Evolutionary conservation across 208 protist genomes (phyloP).

Genomic region (Cochliopodium minus): DNA sequence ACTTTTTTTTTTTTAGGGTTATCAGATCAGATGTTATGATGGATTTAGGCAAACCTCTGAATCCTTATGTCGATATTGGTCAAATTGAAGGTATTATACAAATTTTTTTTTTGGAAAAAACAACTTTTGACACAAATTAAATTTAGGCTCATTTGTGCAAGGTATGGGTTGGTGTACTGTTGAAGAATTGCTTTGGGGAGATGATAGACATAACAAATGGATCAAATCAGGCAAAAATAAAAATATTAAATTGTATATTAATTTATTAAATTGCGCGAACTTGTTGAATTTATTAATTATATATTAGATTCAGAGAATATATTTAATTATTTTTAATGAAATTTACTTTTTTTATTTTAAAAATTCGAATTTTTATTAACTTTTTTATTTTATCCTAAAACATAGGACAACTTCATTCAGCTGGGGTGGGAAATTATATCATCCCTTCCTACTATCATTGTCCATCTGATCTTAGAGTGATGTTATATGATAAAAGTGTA

Average conservation of each 20-base stretch:
- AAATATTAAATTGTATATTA: too few species aligned
- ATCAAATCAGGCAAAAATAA: background rate
- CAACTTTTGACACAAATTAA: too few species aligned
- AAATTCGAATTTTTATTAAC: too few species aligned
- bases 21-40: constrained; percentile 35
- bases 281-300: too few species aligned
- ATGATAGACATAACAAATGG: background rate
- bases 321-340: too few species aligned
- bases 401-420: background rate
- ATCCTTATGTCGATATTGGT: constrained; percentile 47
- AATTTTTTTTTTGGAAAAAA: too few species aligned
- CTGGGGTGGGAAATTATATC: constrained; percentile 31
- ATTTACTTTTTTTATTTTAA: too few species aligned
- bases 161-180: constrained; percentile 33
- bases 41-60: constrained; percentile 39
- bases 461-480: constrained; percentile 47
- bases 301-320: too few species aligned
- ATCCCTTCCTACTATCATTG: constrained; percentile 50
- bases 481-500: constrained; percentile 29
- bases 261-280: too few species aligned
- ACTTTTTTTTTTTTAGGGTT: constrained; percentile 21
- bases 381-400: too few species aligned
- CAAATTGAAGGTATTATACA: constrained; percentile 59
- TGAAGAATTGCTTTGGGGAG: background rate
- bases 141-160: constrained; percentile 44